Conservation (phyloP, 2,329 filamentous ascomycete genomes). For the Metarhizium sp. region DNA sequence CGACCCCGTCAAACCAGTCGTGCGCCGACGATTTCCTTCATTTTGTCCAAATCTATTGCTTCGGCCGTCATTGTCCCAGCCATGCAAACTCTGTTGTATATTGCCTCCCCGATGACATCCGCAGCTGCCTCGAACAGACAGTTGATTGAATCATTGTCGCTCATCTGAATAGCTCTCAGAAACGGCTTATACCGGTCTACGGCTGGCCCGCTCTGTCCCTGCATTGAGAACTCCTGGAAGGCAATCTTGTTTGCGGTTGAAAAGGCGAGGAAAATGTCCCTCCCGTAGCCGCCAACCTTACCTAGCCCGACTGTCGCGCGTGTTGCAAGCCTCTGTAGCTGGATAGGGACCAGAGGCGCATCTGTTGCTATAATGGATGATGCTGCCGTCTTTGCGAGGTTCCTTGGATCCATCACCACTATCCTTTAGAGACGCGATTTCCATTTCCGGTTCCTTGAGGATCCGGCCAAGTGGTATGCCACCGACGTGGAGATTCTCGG, state of each 20-base stretch:
- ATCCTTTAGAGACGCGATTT: neutral
- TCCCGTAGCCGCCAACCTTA: slow-evolving; percentile 50
- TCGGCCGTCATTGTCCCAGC: slow-evolving; percentile 48
- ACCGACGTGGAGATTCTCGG: slow-evolving; percentile 45
- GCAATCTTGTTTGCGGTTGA: slow-evolving; percentile 47
- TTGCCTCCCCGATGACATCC: slow-evolving; percentile 55
- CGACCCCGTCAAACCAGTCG: slow-evolving; percentile 12
- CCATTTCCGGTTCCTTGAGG: slow-evolving; percentile 25
- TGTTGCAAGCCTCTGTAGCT: slow-evolving; percentile 40
- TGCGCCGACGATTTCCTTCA: slow-evolving; percentile 36
- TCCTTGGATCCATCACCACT: neutral
- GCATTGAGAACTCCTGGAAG: slow-evolving; percentile 19
- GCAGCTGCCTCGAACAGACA: slow-evolving; percentile 51
- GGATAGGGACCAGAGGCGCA: slow-evolving; percentile 20
- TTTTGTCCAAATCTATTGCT: slow-evolving; percentile 35
- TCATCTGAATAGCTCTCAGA: slow-evolving; percentile 17
- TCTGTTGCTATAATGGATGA: slow-evolving; percentile 24
- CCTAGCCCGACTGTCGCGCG: slow-evolving; percentile 52
- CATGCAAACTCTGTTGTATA: slow-evolving; percentile 54
- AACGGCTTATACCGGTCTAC: slow-evolving; percentile 11
- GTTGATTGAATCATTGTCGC: slow-evolving; percentile 52
- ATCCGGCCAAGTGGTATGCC: slow-evolving; percentile 53
- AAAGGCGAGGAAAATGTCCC: slow-evolving; percentile 59
- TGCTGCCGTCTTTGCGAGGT: slow-evolving; percentile 25
- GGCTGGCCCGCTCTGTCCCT: slow-evolving; percentile 7